Evolutionary conservation across 441 rosid genomes (phyloP).

Genomic region (Jatropha podagrica): DNA sequence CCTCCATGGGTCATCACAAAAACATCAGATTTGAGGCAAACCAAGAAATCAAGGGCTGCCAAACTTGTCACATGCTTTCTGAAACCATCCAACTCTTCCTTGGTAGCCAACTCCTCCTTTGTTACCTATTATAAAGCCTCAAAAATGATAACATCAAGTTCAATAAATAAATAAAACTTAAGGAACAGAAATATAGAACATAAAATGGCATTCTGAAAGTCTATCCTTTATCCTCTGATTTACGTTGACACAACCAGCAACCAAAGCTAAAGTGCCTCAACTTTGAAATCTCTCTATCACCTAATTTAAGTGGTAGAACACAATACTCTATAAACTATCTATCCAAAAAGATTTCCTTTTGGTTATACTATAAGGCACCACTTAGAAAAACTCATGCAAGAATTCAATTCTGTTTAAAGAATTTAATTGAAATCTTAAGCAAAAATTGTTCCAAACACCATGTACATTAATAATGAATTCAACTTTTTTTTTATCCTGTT

Average conservation of each 20-base stretch:
- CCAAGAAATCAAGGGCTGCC: slow-evolving; percentile 96
- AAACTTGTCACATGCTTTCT: slow-evolving; percentile 97
- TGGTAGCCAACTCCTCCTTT: slow-evolving; percentile 88
- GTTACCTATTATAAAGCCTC: slow-evolving; percentile 60
- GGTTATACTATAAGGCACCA: too few relatives aligned
- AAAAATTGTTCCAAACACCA: too few relatives aligned
- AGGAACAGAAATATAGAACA: background rate
- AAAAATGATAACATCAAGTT: background rate
- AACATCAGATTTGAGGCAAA: slow-evolving; percentile 95
- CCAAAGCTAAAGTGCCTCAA: background rate
- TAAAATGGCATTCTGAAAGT: background rate
- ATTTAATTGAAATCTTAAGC: too few relatives aligned
- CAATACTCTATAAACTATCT: too few relatives aligned
- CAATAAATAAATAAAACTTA: background rate
- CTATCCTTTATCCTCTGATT: background rate
- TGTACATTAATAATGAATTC: too few relatives aligned
- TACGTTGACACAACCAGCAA: background rate
- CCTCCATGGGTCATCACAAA: slow-evolving; percentile 99
- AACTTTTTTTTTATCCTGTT: too few relatives aligned
- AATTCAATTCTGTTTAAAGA: too few relatives aligned
- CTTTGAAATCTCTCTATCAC: too few relatives aligned
- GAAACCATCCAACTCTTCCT: slow-evolving; percentile 74
- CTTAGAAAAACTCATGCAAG: too few relatives aligned
- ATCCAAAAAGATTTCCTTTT: too few relatives aligned
- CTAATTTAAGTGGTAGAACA: too few relatives aligned